Evolutionary conservation across 495 filamentous ascomycete genomes (phyloP).

Genomic region (Aspergillus taichungensis): DNA sequence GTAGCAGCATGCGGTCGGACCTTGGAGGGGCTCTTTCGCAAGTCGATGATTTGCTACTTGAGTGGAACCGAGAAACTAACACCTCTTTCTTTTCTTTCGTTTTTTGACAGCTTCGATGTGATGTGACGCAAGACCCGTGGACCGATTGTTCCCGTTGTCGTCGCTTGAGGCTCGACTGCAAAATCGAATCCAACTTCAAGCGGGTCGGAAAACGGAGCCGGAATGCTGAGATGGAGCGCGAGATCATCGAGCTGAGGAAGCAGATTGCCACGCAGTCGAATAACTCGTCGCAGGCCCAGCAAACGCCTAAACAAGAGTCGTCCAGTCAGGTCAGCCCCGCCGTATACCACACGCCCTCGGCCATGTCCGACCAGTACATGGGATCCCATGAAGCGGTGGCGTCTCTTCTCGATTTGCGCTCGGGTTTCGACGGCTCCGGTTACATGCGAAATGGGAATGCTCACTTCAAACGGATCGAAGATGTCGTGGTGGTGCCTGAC

Average conservation of each 20-base stretch:
- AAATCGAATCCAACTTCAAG: slow-evolving; percentile 91
- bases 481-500: slow-evolving; percentile 65
- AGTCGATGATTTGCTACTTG: too few species aligned
- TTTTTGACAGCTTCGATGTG: slow-evolving; percentile 63
- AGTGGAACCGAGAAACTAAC: too few species aligned
- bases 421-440: slow-evolving; percentile 42
- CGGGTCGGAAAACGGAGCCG: slow-evolving; percentile 83
- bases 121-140: slow-evolving; percentile 83
- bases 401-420: slow-evolving; percentile 65
- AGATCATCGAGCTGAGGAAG: slow-evolving; percentile 54
- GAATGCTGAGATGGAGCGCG: slow-evolving; percentile 82
- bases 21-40: slow-evolving; percentile 1
- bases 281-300: slow-evolving; percentile 42
- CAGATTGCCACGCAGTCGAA: slow-evolving; percentile 50
- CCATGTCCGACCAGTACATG: slow-evolving; percentile 54
- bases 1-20: slow-evolving; percentile 4
- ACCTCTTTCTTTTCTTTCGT: too few species aligned
- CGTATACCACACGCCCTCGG: slow-evolving; percentile 36
- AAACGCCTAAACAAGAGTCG: slow-evolving; percentile 42
- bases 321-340: slow-evolving; percentile 39
- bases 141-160: slow-evolving; percentile 73
- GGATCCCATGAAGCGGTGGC: slow-evolving; percentile 79
- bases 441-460: slow-evolving; percentile 38
- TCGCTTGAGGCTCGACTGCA: slow-evolving; percentile 78
- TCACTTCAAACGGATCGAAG: slow-evolving; percentile 51